phyloP scores from a whole-genome alignment of 2,329 filamentous ascomycete species.

The Fusarium sp. region DNA sequence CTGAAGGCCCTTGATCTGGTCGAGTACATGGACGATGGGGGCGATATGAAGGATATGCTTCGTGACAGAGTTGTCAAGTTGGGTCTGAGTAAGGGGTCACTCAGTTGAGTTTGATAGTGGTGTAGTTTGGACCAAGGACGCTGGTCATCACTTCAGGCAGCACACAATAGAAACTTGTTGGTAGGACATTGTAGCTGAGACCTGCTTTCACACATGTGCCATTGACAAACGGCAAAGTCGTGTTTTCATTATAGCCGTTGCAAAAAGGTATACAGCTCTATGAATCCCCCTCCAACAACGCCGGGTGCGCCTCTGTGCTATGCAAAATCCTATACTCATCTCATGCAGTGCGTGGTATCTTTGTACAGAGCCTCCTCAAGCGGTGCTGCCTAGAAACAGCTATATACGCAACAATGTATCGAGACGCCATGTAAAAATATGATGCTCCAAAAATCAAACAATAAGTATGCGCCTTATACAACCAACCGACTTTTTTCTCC shows the following conservation, averaged over 20 bases:
- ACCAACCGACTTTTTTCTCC: conserved; percentile 28
- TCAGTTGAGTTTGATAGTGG: neutral
- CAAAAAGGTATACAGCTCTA: conserved; percentile 37
- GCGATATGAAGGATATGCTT: conserved; percentile 61
- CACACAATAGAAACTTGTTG: neutral
- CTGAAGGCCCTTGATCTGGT: conserved; percentile 74
- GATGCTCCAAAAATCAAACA: conserved; percentile 31
- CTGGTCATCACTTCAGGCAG: neutral
- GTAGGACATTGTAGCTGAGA: conserved; percentile 9
- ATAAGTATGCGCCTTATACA: conserved; percentile 32
- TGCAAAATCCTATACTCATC: conserved; percentile 38
- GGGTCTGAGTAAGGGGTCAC: conserved; percentile 36
- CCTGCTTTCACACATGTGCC: conserved; percentile 21
- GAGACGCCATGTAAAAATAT: conserved; percentile 22
- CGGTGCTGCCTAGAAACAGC: conserved; percentile 19
- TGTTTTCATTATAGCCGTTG: conserved; percentile 33
- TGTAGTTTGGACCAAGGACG: neutral
- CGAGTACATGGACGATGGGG: conserved; percentile 69
- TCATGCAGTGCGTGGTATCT: conserved; percentile 42
- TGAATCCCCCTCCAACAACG: conserved; percentile 37
- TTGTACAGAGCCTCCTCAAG: conserved; percentile 18
- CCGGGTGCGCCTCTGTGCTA: conserved; percentile 37
- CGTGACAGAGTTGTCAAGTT: conserved; percentile 62
- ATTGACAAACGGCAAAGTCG: conserved; percentile 23
- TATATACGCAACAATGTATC: conserved; percentile 21